A percentile compares a stretch with the other conserved stretches of the same genome.
Conservation (phyloP, 306 rosid genomes). For the Bauhinia variegata region DNA sequence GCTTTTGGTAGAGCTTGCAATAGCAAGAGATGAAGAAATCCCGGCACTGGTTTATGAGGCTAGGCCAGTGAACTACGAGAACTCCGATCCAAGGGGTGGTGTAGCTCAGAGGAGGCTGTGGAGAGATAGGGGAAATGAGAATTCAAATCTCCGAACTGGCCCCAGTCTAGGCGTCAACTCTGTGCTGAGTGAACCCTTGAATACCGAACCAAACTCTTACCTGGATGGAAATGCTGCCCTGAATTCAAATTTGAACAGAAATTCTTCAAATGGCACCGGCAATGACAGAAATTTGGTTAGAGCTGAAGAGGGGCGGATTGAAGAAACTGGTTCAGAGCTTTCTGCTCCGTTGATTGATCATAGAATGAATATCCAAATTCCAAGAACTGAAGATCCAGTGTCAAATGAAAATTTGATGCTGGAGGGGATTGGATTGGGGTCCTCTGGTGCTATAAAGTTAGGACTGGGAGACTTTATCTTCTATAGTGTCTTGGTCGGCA, state of each 20-base stretch:
- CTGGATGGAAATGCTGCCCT: slow-evolving; percentile 21
- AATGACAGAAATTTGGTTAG: slow-evolving; percentile 42
- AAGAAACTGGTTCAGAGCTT: slow-evolving; percentile 48
- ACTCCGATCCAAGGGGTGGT: slow-evolving; percentile 37
- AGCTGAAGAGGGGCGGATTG: slow-evolving; percentile 67
- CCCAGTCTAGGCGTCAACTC: slow-evolving; percentile 25
- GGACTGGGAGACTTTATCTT: slow-evolving; percentile 96
- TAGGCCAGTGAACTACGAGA: slow-evolving; percentile 64
- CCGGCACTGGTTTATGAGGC: slow-evolving; percentile 97
- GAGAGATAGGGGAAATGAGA: slow-evolving; percentile 69
- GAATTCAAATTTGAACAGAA: slow-evolving; percentile 35
- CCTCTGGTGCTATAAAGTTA: slow-evolving; percentile 91
- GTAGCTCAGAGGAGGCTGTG: slow-evolving; percentile 68
- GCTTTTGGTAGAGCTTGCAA: slow-evolving; percentile 89
- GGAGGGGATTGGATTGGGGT: slow-evolving; percentile 91
- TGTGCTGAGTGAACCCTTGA: slow-evolving; percentile 37
- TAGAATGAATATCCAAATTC: slow-evolving; percentile 40
- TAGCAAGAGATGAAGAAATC: slow-evolving; percentile 89
- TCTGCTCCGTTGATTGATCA: slow-evolving; percentile 61
- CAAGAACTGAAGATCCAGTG: slow-evolving; percentile 36
- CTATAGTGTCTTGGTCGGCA: slow-evolving; percentile 94
- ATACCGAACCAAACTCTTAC: slow-evolving; percentile 29
- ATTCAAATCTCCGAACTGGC: slow-evolving; percentile 32
- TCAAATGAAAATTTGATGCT: slow-evolving; percentile 58
- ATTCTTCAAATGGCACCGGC: slow-evolving; percentile 13